phyloP scores from a whole-genome alignment of 179 eudicot genomes.

The Dionaea muscipula region DNA sequence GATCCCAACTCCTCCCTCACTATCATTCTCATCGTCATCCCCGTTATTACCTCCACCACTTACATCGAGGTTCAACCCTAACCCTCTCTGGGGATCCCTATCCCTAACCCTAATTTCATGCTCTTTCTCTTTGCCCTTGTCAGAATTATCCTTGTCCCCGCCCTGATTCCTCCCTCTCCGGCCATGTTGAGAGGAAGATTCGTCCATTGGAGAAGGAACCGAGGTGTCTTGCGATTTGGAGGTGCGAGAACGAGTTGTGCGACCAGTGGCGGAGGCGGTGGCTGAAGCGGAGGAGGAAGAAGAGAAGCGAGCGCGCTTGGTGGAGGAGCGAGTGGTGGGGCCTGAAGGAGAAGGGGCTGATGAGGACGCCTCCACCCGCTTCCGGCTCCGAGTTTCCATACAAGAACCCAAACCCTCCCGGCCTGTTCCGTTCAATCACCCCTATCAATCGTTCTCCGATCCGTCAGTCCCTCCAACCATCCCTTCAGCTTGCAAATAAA shows the following conservation, averaged over 20 bases:
- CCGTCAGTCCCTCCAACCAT: constrained; percentile 4
- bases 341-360: constrained; percentile 64
- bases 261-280: constrained; percentile 17
- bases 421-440: constrained; percentile 8
- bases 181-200: constrained; percentile 29
- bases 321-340: constrained; percentile 47
- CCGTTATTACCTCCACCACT: constrained; percentile 23
- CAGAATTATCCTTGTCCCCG: constrained; percentile 41
- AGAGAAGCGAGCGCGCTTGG: constrained; percentile 57
- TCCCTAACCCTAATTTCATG: constrained; percentile 46
- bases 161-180: constrained; percentile 50
- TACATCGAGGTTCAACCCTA: constrained; percentile 44
- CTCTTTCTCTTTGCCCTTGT: constrained; percentile 86
- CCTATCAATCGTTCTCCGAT: constrained; percentile 14
- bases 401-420: constrained; percentile 50
- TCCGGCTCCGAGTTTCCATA: constrained; percentile 99
- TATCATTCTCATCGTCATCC: constrained; percentile 43
- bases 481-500: neutral
- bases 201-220: constrained; percentile 26
- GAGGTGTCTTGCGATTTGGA: constrained; percentile 22
- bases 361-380: constrained; percentile 99
- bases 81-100: constrained; percentile 29
- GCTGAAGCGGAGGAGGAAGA: constrained; percentile 18
- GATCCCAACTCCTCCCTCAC: constrained; percentile 61
- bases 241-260: constrained; percentile 35